Conservation (phyloP, 768 basidiomycete genomes). For the Leccinellum albellum region DNA sequence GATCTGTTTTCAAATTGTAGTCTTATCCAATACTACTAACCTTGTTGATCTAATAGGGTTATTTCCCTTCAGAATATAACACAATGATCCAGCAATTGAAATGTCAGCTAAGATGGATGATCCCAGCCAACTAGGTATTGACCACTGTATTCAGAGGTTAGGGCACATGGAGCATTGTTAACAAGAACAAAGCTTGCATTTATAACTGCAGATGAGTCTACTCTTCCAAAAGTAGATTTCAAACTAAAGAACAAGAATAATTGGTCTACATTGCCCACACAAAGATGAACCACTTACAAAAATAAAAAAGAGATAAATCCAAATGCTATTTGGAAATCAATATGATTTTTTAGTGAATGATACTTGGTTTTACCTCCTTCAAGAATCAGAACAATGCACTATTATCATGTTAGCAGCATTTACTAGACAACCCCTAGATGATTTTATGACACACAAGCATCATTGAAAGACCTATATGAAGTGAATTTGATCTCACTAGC, state of each 20-base stretch:
- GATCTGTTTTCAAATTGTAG: neutral
- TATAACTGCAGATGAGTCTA: neutral
- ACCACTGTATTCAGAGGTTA: slow-evolving; percentile 17
- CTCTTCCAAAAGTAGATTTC: neutral
- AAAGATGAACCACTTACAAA: slow-evolving; percentile 11
- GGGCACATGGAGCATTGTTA: neutral
- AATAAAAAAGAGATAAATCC: slow-evolving; percentile 4
- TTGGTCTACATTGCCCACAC: neutral
- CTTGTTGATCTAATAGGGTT: slow-evolving; percentile 3
- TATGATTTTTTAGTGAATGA: neutral
- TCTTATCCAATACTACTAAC: slow-evolving; percentile 5
- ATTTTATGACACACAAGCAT: slow-evolving; percentile 16
- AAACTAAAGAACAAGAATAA: neutral
- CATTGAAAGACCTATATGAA: neutral
- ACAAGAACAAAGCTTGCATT: neutral
- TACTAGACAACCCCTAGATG: neutral
- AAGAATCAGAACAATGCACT: slow-evolving; percentile 16
- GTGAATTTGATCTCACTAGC: slow-evolving; percentile 9
- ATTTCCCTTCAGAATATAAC: slow-evolving; percentile 9
- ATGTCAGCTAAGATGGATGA: slow-evolving; percentile 18
- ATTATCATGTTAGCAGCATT: neutral
- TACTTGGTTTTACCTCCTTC: slow-evolving; percentile 18
- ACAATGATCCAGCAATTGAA: slow-evolving; percentile 22
- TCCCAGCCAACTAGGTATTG: slow-evolving; percentile 20
- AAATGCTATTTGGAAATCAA: slow-evolving; percentile 16